Evolutionary conservation across 306 rosid species (phyloP).

Genomic region (Prunus salicina): DNA sequence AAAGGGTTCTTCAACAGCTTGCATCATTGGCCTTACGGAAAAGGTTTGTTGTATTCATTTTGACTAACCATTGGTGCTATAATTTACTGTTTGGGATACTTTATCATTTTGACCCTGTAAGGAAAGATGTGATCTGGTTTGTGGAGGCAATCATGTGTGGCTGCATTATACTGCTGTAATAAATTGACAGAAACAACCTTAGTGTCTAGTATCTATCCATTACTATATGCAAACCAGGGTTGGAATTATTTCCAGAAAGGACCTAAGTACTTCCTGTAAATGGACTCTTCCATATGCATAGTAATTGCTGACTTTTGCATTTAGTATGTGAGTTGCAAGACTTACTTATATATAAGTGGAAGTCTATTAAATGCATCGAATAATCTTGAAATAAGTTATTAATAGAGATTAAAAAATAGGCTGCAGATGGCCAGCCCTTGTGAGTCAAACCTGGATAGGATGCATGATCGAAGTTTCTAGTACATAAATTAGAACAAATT

Average conservation of each 20-base stretch:
- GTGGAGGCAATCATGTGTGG: not conserved
- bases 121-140: not conserved
- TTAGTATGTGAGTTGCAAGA: not conserved
- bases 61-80: slow-evolving; percentile 7
- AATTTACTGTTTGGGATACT: not conserved
- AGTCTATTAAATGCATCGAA: not conserved
- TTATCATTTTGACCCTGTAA: not conserved
- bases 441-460: no score
- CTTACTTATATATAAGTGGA: not conserved
- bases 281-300: not conserved
- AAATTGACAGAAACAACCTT: not conserved
- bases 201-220: not conserved
- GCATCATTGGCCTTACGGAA: slow-evolving; percentile 68
- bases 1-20: slow-evolving; percentile 88
- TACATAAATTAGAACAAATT: not conserved
- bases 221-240: not conserved
- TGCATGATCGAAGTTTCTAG: not conserved
- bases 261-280: no score
- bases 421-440: not conserved
- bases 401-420: not conserved
- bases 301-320: not conserved
- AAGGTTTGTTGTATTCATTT: slow-evolving; percentile 39
- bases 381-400: not conserved
- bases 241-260: not conserved
- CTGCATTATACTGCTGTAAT: not conserved